Conservation (phyloP, 495 filamentous ascomycete species). For the Lichina pygmaea region DNA sequence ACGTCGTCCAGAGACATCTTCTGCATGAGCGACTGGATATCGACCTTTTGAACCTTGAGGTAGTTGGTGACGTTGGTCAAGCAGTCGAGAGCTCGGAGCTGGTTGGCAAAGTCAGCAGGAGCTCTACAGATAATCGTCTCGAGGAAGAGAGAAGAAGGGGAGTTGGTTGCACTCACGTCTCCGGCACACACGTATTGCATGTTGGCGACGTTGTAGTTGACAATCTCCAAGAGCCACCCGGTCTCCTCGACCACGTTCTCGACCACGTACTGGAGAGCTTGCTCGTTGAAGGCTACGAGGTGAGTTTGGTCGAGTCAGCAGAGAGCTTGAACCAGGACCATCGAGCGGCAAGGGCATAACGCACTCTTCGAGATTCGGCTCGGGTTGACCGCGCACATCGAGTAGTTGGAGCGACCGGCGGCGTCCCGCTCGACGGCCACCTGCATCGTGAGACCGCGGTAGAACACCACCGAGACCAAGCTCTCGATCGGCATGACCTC, state of each 20-base stretch:
- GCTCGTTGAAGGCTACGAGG: slow-evolving; percentile 52
- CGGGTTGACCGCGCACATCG: slow-evolving; percentile 96
- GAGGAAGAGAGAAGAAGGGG: background rate
- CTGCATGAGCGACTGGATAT: slow-evolving; percentile 76
- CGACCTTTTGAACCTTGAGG: slow-evolving; percentile 83
- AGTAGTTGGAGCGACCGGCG: slow-evolving; percentile 80
- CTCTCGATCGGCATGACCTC: slow-evolving; percentile 99
- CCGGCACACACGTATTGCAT: slow-evolving; percentile 97
- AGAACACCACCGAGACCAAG: slow-evolving; percentile 95
- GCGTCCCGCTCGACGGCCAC: slow-evolving; percentile 95
- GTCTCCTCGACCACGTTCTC: slow-evolving; percentile 80
- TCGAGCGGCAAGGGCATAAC: background rate
- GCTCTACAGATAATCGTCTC: background rate
- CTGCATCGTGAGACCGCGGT: slow-evolving; percentile 97
- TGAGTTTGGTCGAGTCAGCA: too few species aligned
- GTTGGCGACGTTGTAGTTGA: slow-evolving; percentile 97
- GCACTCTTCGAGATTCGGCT: slow-evolving; percentile 70
- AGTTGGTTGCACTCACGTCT: slow-evolving; percentile 24
- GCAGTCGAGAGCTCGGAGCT: slow-evolving; percentile 74
- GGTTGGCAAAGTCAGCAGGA: slow-evolving; percentile 2
- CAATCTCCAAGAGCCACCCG: slow-evolving; percentile 86
- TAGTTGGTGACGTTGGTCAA: slow-evolving; percentile 81
- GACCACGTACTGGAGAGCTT: slow-evolving; percentile 84
- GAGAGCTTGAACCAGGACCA: too few species aligned
- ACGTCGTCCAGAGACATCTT: slow-evolving; percentile 60